These are phyloP conservation scores for Ganoderma lucidum DNA, from an alignment of 1,284 basidiomycete genomes.

Conservation along the genomic window DNA sequence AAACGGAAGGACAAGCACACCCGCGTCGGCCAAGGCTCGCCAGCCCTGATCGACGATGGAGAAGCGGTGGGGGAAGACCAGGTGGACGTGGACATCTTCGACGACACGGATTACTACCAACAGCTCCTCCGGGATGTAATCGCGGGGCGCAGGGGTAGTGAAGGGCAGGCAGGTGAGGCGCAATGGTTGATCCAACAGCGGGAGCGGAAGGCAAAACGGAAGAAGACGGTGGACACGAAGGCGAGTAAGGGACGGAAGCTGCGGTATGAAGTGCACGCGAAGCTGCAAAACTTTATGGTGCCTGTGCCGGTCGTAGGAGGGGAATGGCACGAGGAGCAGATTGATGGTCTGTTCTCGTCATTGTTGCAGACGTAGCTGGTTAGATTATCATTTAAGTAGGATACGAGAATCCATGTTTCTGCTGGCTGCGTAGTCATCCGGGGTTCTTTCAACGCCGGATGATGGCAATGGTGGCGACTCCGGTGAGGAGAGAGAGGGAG, in stretches of 20 bases:
- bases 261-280: slow-evolving; percentile 93
- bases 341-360: slow-evolving; percentile 90
- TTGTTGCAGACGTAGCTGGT: slow-evolving; percentile 54
- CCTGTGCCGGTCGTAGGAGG: slow-evolving; percentile 70
- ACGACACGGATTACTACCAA: slow-evolving; percentile 94
- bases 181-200: slow-evolving; percentile 76
- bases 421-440: neutral
- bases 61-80: slow-evolving; percentile 41
- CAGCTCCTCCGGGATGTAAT: slow-evolving; percentile 90
- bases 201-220: slow-evolving; percentile 68
- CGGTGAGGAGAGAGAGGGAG: neutral
- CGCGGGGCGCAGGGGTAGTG: slow-evolving; percentile 63
- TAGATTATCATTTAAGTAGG: neutral
- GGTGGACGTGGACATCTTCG: slow-evolving; percentile 69
- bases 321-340: slow-evolving; percentile 91
- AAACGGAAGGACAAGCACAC: slow-evolving; percentile 54
- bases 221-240: slow-evolving; percentile 88
- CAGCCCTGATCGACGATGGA: slow-evolving; percentile 13
- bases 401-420: neutral
- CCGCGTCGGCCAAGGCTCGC: slow-evolving; percentile 48
- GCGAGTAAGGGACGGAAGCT: slow-evolving; percentile 81
- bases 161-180: slow-evolving; percentile 47
- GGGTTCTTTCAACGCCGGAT: neutral
- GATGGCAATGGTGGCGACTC: neutral
- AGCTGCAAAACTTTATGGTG: slow-evolving; percentile 94